phyloP scores from a whole-genome alignment of 2,329 filamentous ascomycete genomes.

The Colletotrichum orbiculare region DNA sequence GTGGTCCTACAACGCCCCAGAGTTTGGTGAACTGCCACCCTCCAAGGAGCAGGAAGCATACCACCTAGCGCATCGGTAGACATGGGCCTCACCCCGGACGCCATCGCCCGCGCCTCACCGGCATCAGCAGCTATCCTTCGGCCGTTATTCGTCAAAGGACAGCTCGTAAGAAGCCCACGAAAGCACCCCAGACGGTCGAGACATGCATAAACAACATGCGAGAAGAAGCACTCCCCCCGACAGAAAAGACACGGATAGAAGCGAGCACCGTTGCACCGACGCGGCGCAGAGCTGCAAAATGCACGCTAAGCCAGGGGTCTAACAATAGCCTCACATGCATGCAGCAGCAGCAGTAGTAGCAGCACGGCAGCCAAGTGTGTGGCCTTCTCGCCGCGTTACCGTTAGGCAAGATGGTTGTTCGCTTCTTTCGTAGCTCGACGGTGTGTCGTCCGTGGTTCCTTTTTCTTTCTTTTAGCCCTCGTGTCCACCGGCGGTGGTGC shows the following conservation, averaged over 20 bases:
- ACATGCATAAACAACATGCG: too few species aligned
- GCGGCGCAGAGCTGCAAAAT: constrained; percentile 9
- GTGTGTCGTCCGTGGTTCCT: neutral
- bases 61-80: neutral
- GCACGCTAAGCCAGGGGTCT: constrained; percentile 16
- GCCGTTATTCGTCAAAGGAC: constrained; percentile 2
- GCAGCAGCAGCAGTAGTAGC: neutral
- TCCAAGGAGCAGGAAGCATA: constrained; percentile 14
- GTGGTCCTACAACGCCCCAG: neutral
- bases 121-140: constrained; percentile 20
- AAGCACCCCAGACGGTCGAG: neutral
- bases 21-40: neutral
- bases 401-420: too few species aligned
- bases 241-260: neutral
- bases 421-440: neutral
- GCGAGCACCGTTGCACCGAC: constrained; percentile 9
- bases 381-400: too few species aligned
- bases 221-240: neutral
- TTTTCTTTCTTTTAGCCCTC: constrained; percentile 10
- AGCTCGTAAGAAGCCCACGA: neutral
- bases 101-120: constrained; percentile 1
- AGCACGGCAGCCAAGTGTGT: too few species aligned
- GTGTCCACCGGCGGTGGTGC: neutral
- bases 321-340: constrained; percentile 19
- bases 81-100: neutral